These are phyloP conservation scores for Cymbopogon citratus DNA, from an alignment of 176 grass and related monocot species.

Conservation along the genomic window DNA sequence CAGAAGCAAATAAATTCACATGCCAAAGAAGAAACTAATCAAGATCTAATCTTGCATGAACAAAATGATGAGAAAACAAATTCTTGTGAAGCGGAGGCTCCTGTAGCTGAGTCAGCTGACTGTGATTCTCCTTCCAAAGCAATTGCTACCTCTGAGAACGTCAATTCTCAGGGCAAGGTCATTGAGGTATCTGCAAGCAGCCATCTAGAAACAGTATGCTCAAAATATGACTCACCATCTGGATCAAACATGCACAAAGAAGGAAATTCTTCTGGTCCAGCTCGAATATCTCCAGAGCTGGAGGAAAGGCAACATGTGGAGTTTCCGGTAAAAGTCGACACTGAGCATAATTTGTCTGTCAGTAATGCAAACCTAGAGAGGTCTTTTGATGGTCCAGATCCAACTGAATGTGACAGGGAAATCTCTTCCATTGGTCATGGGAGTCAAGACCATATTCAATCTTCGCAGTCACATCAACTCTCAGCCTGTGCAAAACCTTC, in stretches of 20 bases:
- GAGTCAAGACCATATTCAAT: slow-evolving; percentile 30
- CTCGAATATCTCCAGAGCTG: slow-evolving; percentile 15
- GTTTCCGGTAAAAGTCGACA: slow-evolving; percentile 30
- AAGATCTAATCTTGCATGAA: slow-evolving; percentile 16
- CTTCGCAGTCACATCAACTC: slow-evolving; percentile 30
- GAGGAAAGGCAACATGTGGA: slow-evolving; percentile 33
- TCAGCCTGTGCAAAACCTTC: slow-evolving; percentile 26
- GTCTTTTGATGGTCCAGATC: slow-evolving; percentile 21
- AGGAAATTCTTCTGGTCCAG: slow-evolving; percentile 13
- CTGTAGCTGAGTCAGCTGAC: background rate
- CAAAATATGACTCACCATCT: slow-evolving; percentile 33
- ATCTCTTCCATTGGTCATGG: slow-evolving; percentile 21
- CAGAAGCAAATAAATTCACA: slow-evolving; percentile 29
- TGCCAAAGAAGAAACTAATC: slow-evolving; percentile 22
- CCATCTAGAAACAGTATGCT: slow-evolving; percentile 26
- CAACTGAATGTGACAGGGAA: slow-evolving; percentile 20
- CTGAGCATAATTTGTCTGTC: slow-evolving; percentile 36
- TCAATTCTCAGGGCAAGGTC: slow-evolving; percentile 19
- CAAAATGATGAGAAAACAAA: slow-evolving; percentile 29
- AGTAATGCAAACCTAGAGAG: slow-evolving; percentile 34
- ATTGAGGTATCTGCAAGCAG: slow-evolving; percentile 12
- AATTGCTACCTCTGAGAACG: slow-evolving; percentile 9
- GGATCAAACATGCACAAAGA: slow-evolving; percentile 30
- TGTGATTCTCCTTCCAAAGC: slow-evolving; percentile 34
- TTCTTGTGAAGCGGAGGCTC: slow-evolving; percentile 18